Evolutionary conservation across 2,329 filamentous ascomycete genomes (phyloP).

Genomic region (Pyrenochaeta sp.): DNA sequence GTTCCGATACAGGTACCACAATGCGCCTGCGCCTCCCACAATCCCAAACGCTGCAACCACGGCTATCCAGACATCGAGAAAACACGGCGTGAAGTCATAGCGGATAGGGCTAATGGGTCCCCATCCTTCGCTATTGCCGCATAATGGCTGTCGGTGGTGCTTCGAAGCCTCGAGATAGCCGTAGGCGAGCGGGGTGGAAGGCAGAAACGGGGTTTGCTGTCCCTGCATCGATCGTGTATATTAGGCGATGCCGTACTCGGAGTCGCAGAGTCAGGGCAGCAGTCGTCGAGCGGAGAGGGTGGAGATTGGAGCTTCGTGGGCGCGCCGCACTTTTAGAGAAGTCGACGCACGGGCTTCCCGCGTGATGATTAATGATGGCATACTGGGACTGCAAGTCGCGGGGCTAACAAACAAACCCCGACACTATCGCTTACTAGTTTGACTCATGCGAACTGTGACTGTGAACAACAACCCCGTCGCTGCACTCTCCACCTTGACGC

Average conservation of each 20-base stretch:
- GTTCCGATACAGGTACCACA: conserved; percentile 80
- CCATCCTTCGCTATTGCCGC: conserved; percentile 92
- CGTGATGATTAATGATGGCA: conserved; percentile 16
- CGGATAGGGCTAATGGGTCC: conserved; percentile 86
- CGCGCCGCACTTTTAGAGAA: conserved; percentile 11
- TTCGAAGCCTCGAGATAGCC: conserved; percentile 64
- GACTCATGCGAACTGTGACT: too few species aligned
- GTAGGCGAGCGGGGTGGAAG: conserved; percentile 33
- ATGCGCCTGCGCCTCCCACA: conserved; percentile 75
- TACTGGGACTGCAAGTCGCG: too few species aligned
- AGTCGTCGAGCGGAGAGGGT: conserved; percentile 20
- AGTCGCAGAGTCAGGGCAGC: conserved; percentile 28
- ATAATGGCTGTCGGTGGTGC: conserved; percentile 72
- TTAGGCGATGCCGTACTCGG: conserved; percentile 34
- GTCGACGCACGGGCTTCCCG: conserved; percentile 13
- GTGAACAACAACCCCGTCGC: too few species aligned
- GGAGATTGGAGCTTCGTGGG: conserved; percentile 3
- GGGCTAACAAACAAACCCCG: conserved; percentile 4
- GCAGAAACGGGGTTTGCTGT: conserved; percentile 47
- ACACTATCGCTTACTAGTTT: conserved; percentile 6
- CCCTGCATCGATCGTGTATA: conserved; percentile 46
- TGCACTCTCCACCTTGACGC: too few species aligned
- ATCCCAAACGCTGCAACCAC: conserved; percentile 81
- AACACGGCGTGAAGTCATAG: conserved; percentile 97
- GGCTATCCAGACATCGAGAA: conserved; percentile 90